Evolutionary conservation across 108 stramenopile species (phyloP), one percentile per base, ranked within the genome.

Genomic region (Skeletonema menzelii): DNA sequence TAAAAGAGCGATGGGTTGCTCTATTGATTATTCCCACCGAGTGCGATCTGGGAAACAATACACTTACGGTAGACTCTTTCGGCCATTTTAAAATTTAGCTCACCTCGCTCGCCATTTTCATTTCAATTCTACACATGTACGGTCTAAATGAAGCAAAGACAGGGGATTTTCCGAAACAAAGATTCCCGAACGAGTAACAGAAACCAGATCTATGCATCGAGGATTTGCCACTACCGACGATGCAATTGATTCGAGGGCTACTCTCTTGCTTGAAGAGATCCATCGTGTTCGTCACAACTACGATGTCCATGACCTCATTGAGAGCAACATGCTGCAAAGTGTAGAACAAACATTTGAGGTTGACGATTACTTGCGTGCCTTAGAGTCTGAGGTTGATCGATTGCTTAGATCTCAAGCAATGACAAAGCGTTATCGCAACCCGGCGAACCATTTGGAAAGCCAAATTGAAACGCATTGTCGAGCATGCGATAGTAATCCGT

Each of bases 331-430:
- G 55, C 49, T 75, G 6, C 75, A 76, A 22, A 27, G 30, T 27
- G 75, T 76, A 1, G 53, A 60, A 8, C 75, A 76, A 56, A 31
- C 40, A 6, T 76, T 68, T 63, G 65, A 53, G 4, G 38, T 67
- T 5, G 56, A 28, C 0, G 67, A 76, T 47, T 56, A 62, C 14
- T n/a, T 56, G 8, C 24, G 14, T 19, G 60, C 67, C n/a, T 56
- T 76, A 28, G 67, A 76, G 3, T 5, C 27, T 20, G 67, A 76
- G 53, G 61, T 76, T n/a, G 61, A 76, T 63, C 59, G 55, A 30
- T 20, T 63, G 19, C 37, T 76, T 8, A 53, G 55, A 35, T 49
- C 67, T 44, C 75, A 76, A 30, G 57, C 68, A 24, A 19, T 17
- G 14, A 24, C 27, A 40, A 46, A 75, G 24, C 59, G 67, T 26